Conservation (phyloP, 2,329 filamentous ascomycete genomes). For the Colletotrichum euphorbiae region DNA sequence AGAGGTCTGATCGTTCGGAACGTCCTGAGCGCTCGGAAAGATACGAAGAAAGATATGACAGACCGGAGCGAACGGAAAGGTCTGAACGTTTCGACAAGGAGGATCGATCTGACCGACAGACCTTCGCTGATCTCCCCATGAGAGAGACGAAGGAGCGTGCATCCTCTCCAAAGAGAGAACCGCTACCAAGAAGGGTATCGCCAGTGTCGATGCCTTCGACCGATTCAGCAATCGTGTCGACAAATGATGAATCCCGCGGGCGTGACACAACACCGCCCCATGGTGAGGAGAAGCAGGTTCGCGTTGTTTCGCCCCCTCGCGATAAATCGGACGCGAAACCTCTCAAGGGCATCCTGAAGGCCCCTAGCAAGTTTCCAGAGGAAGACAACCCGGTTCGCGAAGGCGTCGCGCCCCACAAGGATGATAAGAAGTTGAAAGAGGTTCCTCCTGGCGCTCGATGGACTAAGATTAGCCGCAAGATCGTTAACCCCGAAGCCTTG, state of each 20-base stretch:
- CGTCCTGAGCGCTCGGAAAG: constrained; percentile 20
- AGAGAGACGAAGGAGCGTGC: constrained; percentile 30
- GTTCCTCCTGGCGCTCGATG: constrained; percentile 85
- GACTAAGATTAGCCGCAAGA: constrained; percentile 90
- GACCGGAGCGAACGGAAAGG: constrained; percentile 18
- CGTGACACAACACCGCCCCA: constrained; percentile 52
- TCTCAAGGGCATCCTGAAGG: constrained; percentile 87
- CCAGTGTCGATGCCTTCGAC: constrained; percentile 30
- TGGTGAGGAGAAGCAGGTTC: constrained; percentile 62
- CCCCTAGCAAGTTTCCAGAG: constrained; percentile 88
- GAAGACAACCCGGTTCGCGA: constrained; percentile 86
- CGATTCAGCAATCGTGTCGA: constrained; percentile 24
- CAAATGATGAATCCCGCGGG: constrained; percentile 53
- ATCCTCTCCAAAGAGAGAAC: constrained; percentile 36
- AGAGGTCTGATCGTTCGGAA: constrained; percentile 30
- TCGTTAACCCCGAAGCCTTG: constrained; percentile 90
- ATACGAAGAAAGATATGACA: constrained; percentile 14
- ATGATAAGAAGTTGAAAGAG: constrained; percentile 77
- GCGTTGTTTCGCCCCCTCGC: constrained; percentile 78
- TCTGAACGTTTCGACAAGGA: constrained; percentile 18
- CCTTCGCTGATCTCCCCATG: constrained; percentile 33
- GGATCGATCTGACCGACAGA: constrained; percentile 26
- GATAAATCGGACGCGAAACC: constrained; percentile 74
- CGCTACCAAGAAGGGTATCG: constrained; percentile 29
- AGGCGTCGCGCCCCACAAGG: constrained; percentile 93